Evolutionary conservation across 441 rosid species (phyloP).

Genomic region (Omphalea diandra): DNA sequence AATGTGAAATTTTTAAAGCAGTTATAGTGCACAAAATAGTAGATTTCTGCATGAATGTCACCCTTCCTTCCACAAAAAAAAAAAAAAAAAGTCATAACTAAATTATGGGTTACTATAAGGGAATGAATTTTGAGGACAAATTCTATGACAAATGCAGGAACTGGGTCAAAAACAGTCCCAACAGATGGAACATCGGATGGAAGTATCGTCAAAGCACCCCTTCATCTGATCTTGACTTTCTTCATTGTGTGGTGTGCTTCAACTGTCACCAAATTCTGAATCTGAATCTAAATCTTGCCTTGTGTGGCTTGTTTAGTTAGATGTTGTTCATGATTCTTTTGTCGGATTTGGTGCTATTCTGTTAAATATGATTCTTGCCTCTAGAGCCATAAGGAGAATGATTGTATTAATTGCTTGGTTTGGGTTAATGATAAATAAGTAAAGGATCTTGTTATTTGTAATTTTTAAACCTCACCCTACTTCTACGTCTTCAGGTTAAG

Average conservation of each 20-base stretch:
- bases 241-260: constrained; percentile 31
- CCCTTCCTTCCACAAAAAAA: too few species aligned
- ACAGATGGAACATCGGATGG: constrained; percentile 39
- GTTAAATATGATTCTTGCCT: constrained; percentile 5
- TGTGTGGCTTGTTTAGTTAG: neutral
- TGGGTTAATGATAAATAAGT: constrained; percentile 16
- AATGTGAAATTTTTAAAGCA: neutral
- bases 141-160: constrained; percentile 21
- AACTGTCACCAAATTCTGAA: constrained; percentile 26
- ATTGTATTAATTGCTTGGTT: constrained; percentile 23
- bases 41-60: neutral
- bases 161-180: constrained; percentile 43
- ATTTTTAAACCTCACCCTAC: neutral
- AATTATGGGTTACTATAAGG: too few species aligned
- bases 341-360: neutral
- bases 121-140: neutral
- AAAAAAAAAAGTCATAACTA: too few species aligned
- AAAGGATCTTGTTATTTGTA: neutral
- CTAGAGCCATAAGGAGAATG: constrained; percentile 1
- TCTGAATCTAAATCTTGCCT: constrained; percentile 15
- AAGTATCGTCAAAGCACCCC: constrained; percentile 29
- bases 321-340: constrained; percentile 17
- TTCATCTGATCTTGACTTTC: constrained; percentile 21
- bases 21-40: neutral
- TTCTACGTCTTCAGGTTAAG: constrained; percentile 1